Evolutionary conservation across 139 green algal species (phyloP), one percentile per base, ranked within the genome.

Genomic region (Coccomyxa sp.): DNA sequence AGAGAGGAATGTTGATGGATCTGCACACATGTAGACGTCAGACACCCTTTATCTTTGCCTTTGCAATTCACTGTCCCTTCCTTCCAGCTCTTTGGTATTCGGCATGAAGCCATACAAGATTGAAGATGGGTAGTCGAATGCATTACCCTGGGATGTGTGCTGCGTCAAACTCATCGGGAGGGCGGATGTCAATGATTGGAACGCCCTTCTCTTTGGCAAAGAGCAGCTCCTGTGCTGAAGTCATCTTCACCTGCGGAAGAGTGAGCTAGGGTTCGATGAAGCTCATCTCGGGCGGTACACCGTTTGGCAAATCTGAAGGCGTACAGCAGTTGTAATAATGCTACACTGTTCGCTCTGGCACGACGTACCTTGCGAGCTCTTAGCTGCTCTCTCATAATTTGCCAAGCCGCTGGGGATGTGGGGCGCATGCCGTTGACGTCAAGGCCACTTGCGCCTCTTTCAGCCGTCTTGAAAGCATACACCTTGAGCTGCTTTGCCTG

Each of bases 111-210:
- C 0, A 14, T 7, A 68, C 22, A 55, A 34, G 1, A 55, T 36
- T 33, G 37, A 34, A 39, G 7, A 22, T 12, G 27, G 27, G 27
- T 18, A 1, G 3, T 10, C 27, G 50, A 64, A 6, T 31, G 22
- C 50, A 7, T n/a, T 64, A 64, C 29, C 64, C 64, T 29, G 33
- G 12, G 64, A 71, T 71, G n/a, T 71, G 50, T 18, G 29, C 55
- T 54, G 35, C 54, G 41, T 78, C 7, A 55, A 78, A 90, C 70
- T 88, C 84, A 33, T 55, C 35, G 7, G 54, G 68, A 39, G 88
- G 88, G 35, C 88, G 55, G 10, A 92, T 79, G 77, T 92, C 88
- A 5, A 92, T 70, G 5, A 92, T 35, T 10, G 69, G 73, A 22
- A 85, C 39, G 12, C 78, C 79, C 35, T 76, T 34, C 55, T 86